phyloP scores from a whole-genome alignment of 352 stramenopile genomes.

The Phytophthora pluvialis region DNA sequence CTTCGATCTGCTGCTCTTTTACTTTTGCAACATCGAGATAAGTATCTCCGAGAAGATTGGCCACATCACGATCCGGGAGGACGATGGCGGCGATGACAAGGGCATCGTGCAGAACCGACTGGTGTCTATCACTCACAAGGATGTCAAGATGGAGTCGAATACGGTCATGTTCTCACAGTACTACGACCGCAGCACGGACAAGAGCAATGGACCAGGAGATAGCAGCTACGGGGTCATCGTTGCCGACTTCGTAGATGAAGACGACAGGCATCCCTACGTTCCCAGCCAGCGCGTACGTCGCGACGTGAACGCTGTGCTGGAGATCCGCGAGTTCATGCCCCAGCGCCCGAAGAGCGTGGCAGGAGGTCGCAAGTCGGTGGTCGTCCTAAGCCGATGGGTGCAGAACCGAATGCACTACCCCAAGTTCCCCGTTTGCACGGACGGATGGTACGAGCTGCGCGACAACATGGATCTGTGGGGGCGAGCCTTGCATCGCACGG shows the following conservation, averaged over 20 bases:
- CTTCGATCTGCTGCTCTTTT: conserved; percentile 56
- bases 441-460: conserved; percentile 38
- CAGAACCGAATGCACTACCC: conserved; percentile 44
- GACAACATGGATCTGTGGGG: conserved; percentile 45
- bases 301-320: conserved; percentile 38
- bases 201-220: conserved; percentile 8
- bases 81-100: conserved; percentile 47
- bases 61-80: conserved; percentile 58
- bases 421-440: conserved; percentile 29
- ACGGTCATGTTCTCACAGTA: conserved; percentile 48
- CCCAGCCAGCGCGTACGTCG: conserved; percentile 31
- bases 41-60: conserved; percentile 66
- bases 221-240: conserved; percentile 34
- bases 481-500: conserved; percentile 28
- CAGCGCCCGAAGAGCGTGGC: conserved; percentile 13
- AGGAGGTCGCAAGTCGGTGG: conserved; percentile 29
- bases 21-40: conserved; percentile 67
- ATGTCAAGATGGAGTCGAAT: conserved; percentile 53
- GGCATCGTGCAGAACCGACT: conserved; percentile 55
- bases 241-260: conserved; percentile 46
- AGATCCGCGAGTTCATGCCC: conserved; percentile 29
- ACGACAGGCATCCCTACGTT: conserved; percentile 41
- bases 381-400: conserved; percentile 40
- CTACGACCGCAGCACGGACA: conserved; percentile 24
- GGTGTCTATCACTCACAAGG: conserved; percentile 39